Evolutionary conservation across 768 basidiomycete species (phyloP).

Genomic region (Mycena rosella): DNA sequence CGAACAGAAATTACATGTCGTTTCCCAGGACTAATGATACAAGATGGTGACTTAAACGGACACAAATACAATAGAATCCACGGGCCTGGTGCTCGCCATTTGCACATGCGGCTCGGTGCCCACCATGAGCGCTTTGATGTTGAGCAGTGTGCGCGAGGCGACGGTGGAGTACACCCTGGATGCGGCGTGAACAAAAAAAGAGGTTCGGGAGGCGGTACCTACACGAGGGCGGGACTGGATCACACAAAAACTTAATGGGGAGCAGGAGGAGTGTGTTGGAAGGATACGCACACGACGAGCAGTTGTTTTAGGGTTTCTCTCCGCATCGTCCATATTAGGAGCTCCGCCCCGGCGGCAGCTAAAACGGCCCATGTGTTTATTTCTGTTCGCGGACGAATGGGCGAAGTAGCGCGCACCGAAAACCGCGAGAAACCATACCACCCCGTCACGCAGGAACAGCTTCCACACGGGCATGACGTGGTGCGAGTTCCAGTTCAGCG

Average conservation of each 20-base stretch:
- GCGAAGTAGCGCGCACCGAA: background rate
- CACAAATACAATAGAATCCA: background rate
- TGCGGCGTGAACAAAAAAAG: background rate
- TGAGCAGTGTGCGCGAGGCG: conserved; percentile 10
- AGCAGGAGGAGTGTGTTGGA: background rate
- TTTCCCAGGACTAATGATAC: too few species aligned
- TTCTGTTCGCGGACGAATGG: too few species aligned
- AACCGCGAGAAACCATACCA: background rate
- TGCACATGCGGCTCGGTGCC: background rate
- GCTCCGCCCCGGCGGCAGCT: conserved; percentile 16
- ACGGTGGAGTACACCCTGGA: conserved; percentile 19
- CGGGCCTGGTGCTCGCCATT: background rate
- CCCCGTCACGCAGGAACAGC: conserved; percentile 4
- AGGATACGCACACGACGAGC: conserved; percentile 11
- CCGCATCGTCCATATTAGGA: conserved; percentile 23
- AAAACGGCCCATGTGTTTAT: background rate
- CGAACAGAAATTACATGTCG: too few species aligned
- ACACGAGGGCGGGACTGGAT: conserved; percentile 13
- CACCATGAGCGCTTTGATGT: conserved; percentile 21
- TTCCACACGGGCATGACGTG: background rate
- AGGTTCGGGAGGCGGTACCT: background rate
- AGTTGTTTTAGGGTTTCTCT: conserved; percentile 21
- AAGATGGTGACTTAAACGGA: background rate
- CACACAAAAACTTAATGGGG: background rate
- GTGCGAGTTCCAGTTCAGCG: background rate